A percentile compares a stretch with the other conserved stretches of the same genome.
phyloP scores from a whole-genome alignment of 495 filamentous ascomycete genomes.

The Aspergillus diversus region DNA sequence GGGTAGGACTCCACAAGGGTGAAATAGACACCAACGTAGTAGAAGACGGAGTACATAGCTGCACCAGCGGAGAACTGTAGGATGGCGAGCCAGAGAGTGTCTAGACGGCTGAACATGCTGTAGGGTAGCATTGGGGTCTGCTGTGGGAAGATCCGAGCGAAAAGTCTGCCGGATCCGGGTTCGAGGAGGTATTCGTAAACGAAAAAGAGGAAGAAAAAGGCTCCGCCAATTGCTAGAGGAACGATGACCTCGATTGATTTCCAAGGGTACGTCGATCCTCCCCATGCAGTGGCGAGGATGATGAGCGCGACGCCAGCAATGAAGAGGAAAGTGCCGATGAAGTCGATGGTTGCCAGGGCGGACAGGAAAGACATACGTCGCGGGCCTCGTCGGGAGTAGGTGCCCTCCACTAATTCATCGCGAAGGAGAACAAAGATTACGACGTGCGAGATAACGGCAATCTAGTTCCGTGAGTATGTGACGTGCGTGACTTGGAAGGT shows the following conservation, averaged over 20 bases:
- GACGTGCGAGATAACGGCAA: slow-evolving; percentile 35
- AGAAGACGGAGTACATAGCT: slow-evolving; percentile 56
- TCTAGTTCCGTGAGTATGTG: slow-evolving; percentile 18
- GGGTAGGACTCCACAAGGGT: slow-evolving; percentile 51
- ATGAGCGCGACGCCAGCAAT: slow-evolving; percentile 61
- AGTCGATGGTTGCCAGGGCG: slow-evolving; percentile 56
- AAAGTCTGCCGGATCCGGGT: slow-evolving; percentile 36
- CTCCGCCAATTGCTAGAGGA: slow-evolving; percentile 52
- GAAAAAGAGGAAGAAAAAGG: slow-evolving; percentile 52
- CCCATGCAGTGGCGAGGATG: slow-evolving; percentile 63
- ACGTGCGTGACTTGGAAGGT: slow-evolving; percentile 16
- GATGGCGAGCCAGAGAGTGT: slow-evolving; percentile 55
- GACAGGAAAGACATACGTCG: slow-evolving; percentile 30
- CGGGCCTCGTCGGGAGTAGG: slow-evolving; percentile 25
- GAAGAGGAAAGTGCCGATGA: slow-evolving; percentile 58
- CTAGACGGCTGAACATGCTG: slow-evolving; percentile 49
- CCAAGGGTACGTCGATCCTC: slow-evolving; percentile 60
- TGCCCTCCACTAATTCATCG: slow-evolving; percentile 39
- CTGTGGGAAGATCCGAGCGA: slow-evolving; percentile 46
- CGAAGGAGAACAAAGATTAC: slow-evolving; percentile 34
- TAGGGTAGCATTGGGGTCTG: slow-evolving; percentile 62
- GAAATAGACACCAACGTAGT: slow-evolving; percentile 65
- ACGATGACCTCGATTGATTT: slow-evolving; percentile 49
- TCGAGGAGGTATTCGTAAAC: slow-evolving; percentile 59
- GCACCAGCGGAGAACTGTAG: slow-evolving; percentile 58